Evolutionary conservation across 2,329 filamentous ascomycete species (phyloP), one percentile per base, ranked within the genome.

Genomic region (Ophiocordyceps sinensis): DNA sequence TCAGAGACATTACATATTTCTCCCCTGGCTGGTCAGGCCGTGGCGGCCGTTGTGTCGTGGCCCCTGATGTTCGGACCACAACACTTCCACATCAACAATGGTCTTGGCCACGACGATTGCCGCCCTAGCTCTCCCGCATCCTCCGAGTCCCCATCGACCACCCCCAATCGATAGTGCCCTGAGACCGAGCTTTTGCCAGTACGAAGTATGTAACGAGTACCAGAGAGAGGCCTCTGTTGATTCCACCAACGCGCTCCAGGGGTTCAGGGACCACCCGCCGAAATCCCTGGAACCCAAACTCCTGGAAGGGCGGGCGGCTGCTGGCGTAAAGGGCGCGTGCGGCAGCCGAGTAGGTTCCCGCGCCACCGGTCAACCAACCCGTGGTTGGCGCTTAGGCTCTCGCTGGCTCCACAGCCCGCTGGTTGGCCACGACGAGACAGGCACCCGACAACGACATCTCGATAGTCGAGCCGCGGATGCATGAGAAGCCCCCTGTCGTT

Each of bases 1-100:
- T 28, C 43, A 26, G 30, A 48, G 44, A 48, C 47, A 49, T 48
- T 48, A 35, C 44, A 41, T 42, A 39, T 35, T 29, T 36, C 32
- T 10, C 32, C 32, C 32, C 32, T 35, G 32, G 15, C 32, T 35
- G 32, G 32, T 30, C 11, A 5, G 4, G 40, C 14, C 30, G 30
- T 19, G 7, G 31, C 28, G 3, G 3, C 35, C 35, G 35, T 41
- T 41, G 40, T 35, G 13, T 28, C n/a, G 3, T n/a, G 29, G 28
- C 28, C 28, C 36, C 40, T 29, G 28, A 26, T 9, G 14, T 28
- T 28, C 32, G 28, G 30, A 42, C 41, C 32, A 35, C 32, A 35
- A 35, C 32, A 35, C 32, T 35, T 35, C 14, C 8, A 35, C 32
- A 39, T 42, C 31, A 44, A 42, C 43, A 41, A 41, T 17, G 38